phyloP scores from a whole-genome alignment of 768 basidiomycete species.

The Suillus alpinus region DNA sequence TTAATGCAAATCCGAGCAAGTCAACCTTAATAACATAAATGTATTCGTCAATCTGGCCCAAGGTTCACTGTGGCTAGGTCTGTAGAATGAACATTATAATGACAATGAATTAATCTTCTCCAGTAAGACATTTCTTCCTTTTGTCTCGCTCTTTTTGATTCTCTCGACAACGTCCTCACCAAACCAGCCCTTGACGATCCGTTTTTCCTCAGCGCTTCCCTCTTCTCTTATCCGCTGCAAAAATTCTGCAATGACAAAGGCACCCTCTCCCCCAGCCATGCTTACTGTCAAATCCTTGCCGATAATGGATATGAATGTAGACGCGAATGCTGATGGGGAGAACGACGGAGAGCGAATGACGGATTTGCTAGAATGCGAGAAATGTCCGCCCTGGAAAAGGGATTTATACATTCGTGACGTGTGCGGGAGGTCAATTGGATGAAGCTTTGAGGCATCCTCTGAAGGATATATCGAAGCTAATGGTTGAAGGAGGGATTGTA shows the following conservation, averaged over 20 bases:
- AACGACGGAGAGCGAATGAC: constrained; percentile 54
- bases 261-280: constrained; percentile 62
- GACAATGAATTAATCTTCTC: constrained; percentile 46
- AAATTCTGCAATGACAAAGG: constrained; percentile 75
- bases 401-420: constrained; percentile 84
- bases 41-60: not conserved
- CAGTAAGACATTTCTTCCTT: constrained; percentile 69
- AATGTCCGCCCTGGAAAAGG: constrained; percentile 89
- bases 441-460: constrained; percentile 44
- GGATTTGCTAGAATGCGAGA: constrained; percentile 55
- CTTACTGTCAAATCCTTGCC: constrained; percentile 48
- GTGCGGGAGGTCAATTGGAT: constrained; percentile 80
- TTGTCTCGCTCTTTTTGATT: constrained; percentile 55
- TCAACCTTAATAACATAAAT: not conserved
- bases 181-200: constrained; percentile 59
- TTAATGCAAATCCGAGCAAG: not conserved
- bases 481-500: constrained; percentile 55
- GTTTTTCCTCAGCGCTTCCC: constrained; percentile 38
- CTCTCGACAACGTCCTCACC: constrained; percentile 40
- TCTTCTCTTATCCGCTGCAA: constrained; percentile 54
- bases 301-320: constrained; percentile 51
- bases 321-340: constrained; percentile 59
- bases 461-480: constrained; percentile 58
- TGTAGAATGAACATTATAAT: constrained; percentile 6
- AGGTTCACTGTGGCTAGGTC: not conserved